phyloP scores from a whole-genome alignment of 2,329 filamentous ascomycete species.

The Boeremia lycopersici region DNA sequence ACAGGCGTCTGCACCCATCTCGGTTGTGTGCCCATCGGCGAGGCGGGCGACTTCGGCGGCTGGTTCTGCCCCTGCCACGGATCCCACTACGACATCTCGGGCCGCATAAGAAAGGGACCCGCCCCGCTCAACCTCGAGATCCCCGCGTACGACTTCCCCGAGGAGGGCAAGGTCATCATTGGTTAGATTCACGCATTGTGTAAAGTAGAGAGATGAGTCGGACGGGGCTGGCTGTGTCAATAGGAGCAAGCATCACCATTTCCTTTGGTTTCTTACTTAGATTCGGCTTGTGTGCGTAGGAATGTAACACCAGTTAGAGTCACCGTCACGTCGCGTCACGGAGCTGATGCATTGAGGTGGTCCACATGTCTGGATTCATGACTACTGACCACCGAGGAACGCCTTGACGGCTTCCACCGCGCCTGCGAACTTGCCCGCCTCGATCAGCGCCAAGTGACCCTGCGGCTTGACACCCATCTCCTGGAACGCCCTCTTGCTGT shows the following conservation, averaged over 20 bases:
- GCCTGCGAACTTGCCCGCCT: conserved; percentile 74
- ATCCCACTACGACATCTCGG: conserved; percentile 99
- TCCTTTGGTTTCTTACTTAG: conserved; percentile 39
- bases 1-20: conserved; percentile 97
- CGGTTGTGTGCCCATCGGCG: conserved; percentile 98
- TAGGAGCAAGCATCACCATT: conserved; percentile 44
- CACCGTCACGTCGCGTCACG: conserved; percentile 23
- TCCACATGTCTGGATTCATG: background rate
- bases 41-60: conserved; percentile 96
- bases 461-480: conserved; percentile 86
- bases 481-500: conserved; percentile 93
- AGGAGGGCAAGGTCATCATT: conserved; percentile 87
- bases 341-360: background rate
- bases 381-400: conserved; percentile 62
- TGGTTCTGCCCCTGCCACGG: conserved; percentile 99
- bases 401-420: conserved; percentile 78
- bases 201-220: conserved; percentile 26
- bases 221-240: conserved; percentile 35
- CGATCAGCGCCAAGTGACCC: conserved; percentile 86
- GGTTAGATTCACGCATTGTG: conserved; percentile 66
- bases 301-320: conserved; percentile 48
- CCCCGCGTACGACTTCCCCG: conserved; percentile 88
- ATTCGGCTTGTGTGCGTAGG: conserved; percentile 43
- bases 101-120: conserved; percentile 95
- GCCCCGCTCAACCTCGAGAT: conserved; percentile 98